Percentiles rank a stretch among this genome's conserved stretches.
Evolutionary conservation across 306 rosid genomes (phyloP).

Genomic region (Cucumis hystrix): DNA sequence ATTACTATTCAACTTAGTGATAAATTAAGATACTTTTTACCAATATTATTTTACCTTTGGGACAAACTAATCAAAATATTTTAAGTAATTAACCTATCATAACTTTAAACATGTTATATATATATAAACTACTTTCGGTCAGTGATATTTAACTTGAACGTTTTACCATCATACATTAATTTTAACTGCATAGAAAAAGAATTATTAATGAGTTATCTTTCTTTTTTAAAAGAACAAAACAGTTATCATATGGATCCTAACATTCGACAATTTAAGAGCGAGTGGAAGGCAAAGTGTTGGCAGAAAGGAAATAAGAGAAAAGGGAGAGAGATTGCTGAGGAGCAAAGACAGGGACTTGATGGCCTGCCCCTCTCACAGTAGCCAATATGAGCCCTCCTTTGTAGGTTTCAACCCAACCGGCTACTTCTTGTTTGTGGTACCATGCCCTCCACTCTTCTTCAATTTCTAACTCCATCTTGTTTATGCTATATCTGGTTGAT

Average conservation of each 20-base stretch:
- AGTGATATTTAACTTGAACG: too few species aligned
- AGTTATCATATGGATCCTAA: background rate
- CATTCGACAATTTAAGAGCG: background rate
- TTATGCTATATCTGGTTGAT: constrained; percentile 48
- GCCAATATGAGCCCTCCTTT: constrained; percentile 43
- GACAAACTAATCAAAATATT: too few species aligned
- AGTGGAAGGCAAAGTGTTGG: constrained; percentile 27
- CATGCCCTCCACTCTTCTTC: constrained; percentile 47
- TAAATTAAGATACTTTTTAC: too few species aligned
- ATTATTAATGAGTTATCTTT: background rate
- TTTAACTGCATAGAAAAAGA: background rate
- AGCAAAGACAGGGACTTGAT: constrained; percentile 38
- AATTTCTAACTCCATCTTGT: constrained; percentile 24
- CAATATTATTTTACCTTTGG: too few species aligned
- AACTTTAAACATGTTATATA: too few species aligned
- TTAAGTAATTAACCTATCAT: too few species aligned
- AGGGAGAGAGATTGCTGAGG: constrained; percentile 45
- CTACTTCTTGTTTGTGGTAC: constrained; percentile 37
- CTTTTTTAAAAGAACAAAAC: background rate
- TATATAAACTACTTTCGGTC: too few species aligned
- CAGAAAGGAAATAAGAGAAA: constrained; percentile 40
- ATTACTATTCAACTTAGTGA: too few species aligned
- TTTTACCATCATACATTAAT: too few species aligned
- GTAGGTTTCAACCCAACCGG: constrained; percentile 45
- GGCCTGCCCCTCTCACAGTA: constrained; percentile 72